Conservation (phyloP, 2,329 filamentous ascomycete genomes). For the Pseudogymnoascus sp. region DNA sequence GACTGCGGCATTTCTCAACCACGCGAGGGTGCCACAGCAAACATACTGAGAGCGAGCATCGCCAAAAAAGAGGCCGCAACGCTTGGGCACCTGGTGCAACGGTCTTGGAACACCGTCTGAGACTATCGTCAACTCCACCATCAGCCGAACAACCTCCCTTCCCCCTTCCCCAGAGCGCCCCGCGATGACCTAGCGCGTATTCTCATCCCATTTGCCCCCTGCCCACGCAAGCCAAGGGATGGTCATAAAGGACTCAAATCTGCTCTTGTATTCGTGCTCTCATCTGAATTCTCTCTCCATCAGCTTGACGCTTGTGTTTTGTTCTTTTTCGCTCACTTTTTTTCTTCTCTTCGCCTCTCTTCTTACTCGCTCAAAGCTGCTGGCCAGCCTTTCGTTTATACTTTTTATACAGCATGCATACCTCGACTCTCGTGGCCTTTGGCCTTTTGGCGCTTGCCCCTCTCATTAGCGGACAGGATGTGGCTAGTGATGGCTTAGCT, state of each 20-base stretch:
- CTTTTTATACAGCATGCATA: constrained; percentile 24
- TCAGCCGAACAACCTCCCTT: neutral
- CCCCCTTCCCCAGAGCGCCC: neutral
- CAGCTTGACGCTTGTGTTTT: constrained; percentile 13
- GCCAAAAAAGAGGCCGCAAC: neutral
- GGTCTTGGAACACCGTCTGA: constrained; percentile 1
- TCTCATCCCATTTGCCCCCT: constrained; percentile 17
- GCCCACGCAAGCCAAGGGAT: constrained; percentile 5
- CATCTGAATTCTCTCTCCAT: constrained; percentile 15
- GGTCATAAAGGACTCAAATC: constrained; percentile 17
- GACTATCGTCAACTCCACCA: constrained; percentile 2
- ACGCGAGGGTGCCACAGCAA: neutral
- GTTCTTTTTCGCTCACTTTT: constrained; percentile 11
- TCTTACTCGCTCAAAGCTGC: constrained; percentile 21
- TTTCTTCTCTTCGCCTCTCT: constrained; percentile 13
- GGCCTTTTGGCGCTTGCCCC: constrained; percentile 25
- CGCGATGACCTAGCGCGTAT: neutral
- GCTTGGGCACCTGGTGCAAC: neutral
- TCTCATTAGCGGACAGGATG: constrained; percentile 16
- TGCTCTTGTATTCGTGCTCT: constrained; percentile 11
- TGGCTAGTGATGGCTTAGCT: constrained; percentile 14
- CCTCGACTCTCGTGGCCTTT: constrained; percentile 20
- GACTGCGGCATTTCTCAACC: neutral
- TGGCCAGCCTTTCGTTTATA: constrained; percentile 23
- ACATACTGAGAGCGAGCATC: neutral